A percentile compares a stretch with the other conserved stretches of the same genome.
Conservation (phyloP, 257 asterid species). For the Oldenlandia corymbosa region DNA sequence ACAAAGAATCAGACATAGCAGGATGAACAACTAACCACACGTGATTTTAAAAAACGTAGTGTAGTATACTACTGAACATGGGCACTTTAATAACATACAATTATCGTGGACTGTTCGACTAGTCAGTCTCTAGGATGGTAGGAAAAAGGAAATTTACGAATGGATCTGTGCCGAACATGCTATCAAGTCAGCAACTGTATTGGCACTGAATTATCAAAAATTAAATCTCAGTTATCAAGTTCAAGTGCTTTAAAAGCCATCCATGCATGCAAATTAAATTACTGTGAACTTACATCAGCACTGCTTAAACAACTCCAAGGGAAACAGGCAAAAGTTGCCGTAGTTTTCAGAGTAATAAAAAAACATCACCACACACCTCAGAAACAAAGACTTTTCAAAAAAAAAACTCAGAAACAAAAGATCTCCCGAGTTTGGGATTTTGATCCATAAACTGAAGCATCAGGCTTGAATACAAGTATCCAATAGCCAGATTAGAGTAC, state of each 20-base stretch:
- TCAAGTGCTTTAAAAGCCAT: neutral
- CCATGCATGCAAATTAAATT: neutral
- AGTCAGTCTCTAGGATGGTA: neutral
- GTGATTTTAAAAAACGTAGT: no score
- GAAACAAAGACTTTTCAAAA: no score
- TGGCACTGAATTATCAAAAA: neutral
- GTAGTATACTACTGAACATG: neutral
- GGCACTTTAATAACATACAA: neutral
- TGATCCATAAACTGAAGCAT: neutral
- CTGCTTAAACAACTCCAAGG: neutral
- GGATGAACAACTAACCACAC: no score
- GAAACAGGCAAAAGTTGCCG: neutral
- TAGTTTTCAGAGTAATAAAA: no score
- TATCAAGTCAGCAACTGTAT: no score
- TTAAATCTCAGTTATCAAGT: neutral
- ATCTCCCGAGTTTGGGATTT: neutral
- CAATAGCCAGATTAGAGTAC: neutral
- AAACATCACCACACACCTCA: neutral
- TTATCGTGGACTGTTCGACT: neutral
- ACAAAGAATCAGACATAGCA: neutral
- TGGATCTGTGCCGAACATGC: neutral
- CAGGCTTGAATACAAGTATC: neutral
- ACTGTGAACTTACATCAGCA: neutral
- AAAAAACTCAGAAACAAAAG: neutral
- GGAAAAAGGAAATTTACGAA: no score